Conservation (phyloP, 2,329 filamentous ascomycete genomes). For the Botrytis hyacinthi region DNA sequence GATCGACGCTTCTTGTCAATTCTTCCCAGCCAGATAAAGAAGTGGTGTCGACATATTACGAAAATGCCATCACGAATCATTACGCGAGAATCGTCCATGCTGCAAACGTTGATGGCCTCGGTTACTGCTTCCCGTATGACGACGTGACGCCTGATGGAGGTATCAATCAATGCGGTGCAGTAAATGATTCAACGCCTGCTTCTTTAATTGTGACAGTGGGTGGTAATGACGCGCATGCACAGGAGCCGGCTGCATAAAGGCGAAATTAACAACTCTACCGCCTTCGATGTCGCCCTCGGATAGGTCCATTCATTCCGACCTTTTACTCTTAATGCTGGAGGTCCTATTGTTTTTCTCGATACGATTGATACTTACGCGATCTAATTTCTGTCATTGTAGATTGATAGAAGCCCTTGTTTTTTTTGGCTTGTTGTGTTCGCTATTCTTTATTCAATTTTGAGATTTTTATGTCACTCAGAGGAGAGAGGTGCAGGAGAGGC, state of each 20-base stretch:
- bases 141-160: constrained; percentile 59
- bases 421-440: neutral
- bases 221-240: constrained; percentile 26
- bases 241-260: neutral
- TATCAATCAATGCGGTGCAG: constrained; percentile 60
- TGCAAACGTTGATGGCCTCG: constrained; percentile 55
- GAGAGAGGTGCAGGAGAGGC: neutral
- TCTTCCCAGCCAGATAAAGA: constrained; percentile 53
- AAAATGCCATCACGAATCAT: constrained; percentile 58
- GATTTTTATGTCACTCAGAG: constrained; percentile 21
- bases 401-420: neutral
- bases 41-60: constrained; percentile 50
- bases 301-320: constrained; percentile 21
- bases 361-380: constrained; percentile 21
- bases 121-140: constrained; percentile 72
- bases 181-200: constrained; percentile 44
- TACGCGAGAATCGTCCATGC: constrained; percentile 65
- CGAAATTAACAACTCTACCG: neutral
- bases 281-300: neutral
- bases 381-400: constrained; percentile 24
- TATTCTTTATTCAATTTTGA: constrained; percentile 24
- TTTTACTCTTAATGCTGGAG: constrained; percentile 20
- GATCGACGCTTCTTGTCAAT: constrained; percentile 62
- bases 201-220: constrained; percentile 29
- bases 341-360: constrained; percentile 13